phyloP scores from a whole-genome alignment of 1,139 yeast genomes.

The Yamadazyma diospyri region DNA sequence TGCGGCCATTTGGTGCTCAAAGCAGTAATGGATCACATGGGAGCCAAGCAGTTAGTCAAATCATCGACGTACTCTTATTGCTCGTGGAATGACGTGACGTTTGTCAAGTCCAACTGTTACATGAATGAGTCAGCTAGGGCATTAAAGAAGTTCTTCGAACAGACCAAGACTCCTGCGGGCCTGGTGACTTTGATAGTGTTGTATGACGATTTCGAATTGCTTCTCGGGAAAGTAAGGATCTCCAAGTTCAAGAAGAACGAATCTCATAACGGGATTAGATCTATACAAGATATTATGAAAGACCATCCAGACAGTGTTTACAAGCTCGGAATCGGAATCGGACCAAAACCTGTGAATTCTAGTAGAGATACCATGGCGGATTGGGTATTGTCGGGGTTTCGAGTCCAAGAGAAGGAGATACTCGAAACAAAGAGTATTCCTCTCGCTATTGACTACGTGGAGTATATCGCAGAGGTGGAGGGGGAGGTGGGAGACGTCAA shows the following conservation, averaged over 20 bases:
- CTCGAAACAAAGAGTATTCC: conserved; percentile 18
- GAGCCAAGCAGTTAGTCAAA: conserved; percentile 22
- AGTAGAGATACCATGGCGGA: conserved; percentile 32
- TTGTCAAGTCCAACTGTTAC: conserved; percentile 36
- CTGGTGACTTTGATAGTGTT: conserved; percentile 22
- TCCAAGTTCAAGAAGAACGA: conserved; percentile 31
- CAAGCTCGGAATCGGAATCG: conserved; percentile 42
- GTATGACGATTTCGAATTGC: conserved; percentile 40
- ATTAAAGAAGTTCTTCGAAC: conserved; percentile 22
- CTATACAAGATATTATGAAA: conserved; percentile 17
- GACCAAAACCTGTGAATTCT: conserved; percentile 41
- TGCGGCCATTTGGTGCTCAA: conserved; percentile 37
- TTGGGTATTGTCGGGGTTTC: conserved; percentile 38
- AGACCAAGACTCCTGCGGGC: conserved; percentile 18
- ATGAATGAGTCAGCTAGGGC: conserved; percentile 42
- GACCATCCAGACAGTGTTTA: conserved; percentile 14
- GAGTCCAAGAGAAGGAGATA: conserved; percentile 16
- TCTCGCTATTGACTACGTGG: conserved; percentile 17
- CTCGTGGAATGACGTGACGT: conserved; percentile 17
- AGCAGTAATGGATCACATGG: conserved; percentile 22
- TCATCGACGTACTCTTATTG: conserved; percentile 24
- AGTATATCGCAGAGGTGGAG: conserved; percentile 17
- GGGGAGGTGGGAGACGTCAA: conserved; percentile 20
- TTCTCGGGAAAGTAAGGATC: conserved; percentile 28
- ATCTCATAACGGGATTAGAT: conserved; percentile 40